phyloP scores from a whole-genome alignment of 371 early-diverging fungal genomes.

The Mucor irregularis region DNA sequence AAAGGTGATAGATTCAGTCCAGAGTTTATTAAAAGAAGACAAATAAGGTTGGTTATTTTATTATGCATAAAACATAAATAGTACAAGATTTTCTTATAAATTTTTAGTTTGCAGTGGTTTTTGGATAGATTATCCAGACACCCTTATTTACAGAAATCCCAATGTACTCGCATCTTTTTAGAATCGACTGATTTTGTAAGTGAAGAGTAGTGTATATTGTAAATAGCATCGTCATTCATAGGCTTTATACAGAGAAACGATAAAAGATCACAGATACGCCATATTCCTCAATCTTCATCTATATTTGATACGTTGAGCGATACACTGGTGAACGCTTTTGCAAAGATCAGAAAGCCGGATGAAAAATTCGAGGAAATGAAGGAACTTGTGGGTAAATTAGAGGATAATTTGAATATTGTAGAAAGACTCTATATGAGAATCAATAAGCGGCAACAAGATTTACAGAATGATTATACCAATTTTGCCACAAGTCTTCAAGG shows the following conservation, averaged over 20 bases:
- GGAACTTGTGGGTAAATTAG: conserved; percentile 78
- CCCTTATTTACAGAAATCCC: conserved; percentile 77
- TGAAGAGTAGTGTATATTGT: too few relatives aligned
- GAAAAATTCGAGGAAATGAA: conserved; percentile 82
- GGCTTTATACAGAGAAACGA: conserved; percentile 49
- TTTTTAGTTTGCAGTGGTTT: conserved; percentile 74
- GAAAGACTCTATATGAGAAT: conserved; percentile 80
- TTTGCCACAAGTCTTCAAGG: conserved; percentile 75
- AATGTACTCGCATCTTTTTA: conserved; percentile 73
- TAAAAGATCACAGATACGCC: conserved; percentile 29
- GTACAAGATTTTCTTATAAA: background rate
- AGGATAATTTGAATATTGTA: conserved; percentile 79
- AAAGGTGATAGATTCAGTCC: conserved; percentile 89
- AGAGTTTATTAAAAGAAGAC: conserved; percentile 84
- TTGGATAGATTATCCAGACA: conserved; percentile 81
- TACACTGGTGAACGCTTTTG: conserved; percentile 85
- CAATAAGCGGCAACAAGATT: conserved; percentile 75
- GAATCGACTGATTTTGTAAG: conserved; percentile 77
- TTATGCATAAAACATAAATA: background rate
- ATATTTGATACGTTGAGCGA: conserved; percentile 59
- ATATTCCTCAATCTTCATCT: conserved; percentile 30
- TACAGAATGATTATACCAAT: conserved; percentile 77
- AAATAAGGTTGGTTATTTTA: conserved; percentile 45
- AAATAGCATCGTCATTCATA: too few relatives aligned
- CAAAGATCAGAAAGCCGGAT: conserved; percentile 88